phyloP scores from a whole-genome alignment of 192 early-diverging fungal genomes.

The Entomortierella parvispora region DNA sequence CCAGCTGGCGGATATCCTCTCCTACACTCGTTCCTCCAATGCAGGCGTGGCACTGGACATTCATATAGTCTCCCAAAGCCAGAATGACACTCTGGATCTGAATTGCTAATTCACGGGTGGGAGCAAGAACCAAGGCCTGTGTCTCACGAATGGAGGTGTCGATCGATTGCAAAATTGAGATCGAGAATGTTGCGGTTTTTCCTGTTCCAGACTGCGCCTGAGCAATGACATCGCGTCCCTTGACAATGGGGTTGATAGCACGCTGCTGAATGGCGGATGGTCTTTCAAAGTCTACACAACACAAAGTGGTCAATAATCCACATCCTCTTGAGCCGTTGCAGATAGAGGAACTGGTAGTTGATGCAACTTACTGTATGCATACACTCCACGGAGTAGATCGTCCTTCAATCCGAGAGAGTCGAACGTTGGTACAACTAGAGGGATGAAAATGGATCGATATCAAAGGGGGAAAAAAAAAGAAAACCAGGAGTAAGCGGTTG shows the following conservation, averaged over 20 bases:
- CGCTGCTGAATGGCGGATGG: constrained; percentile 99
- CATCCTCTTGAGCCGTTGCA: too few relatives aligned
- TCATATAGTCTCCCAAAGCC: constrained; percentile 97
- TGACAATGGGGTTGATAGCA: constrained; percentile 90
- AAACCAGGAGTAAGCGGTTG: not conserved
- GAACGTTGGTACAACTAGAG: constrained; percentile 77
- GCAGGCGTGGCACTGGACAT: constrained; percentile 94
- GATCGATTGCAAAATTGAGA: constrained; percentile 91
- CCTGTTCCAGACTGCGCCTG: constrained; percentile 99
- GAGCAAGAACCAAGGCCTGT: constrained; percentile 93
- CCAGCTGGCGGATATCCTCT: constrained; percentile 94
- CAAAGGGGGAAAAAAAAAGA: not conserved
- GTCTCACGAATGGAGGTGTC: constrained; percentile 89
- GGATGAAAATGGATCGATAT: constrained; percentile 2
- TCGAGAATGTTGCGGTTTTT: constrained; percentile 98
- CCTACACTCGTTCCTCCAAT: constrained; percentile 94
- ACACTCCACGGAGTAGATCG: constrained; percentile 95
- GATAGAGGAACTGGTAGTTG: not conserved
- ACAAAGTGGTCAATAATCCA: too few relatives aligned
- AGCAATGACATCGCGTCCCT: constrained; percentile 93
- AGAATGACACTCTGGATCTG: constrained; percentile 95
- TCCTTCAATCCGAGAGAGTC: constrained; percentile 98
- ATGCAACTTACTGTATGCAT: constrained; percentile 84
- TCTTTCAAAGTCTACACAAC: constrained; percentile 89
- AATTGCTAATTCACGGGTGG: constrained; percentile 95